Conservation (phyloP, 352 stramenopile species). For the Globisporangium viniferum region DNA sequence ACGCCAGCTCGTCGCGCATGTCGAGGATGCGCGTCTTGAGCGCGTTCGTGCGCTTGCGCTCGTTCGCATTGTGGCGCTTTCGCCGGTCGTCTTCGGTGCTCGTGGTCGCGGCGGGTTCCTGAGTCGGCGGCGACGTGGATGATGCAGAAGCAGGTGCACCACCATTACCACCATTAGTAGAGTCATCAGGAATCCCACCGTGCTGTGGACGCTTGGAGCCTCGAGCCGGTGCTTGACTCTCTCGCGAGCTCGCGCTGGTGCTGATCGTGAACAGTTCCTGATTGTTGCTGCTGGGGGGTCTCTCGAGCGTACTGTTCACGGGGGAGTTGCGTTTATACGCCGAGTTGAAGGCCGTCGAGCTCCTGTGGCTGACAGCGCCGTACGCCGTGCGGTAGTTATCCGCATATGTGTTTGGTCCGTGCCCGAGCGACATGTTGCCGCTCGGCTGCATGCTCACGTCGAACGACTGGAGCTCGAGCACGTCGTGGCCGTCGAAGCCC, state of each 20-base stretch:
- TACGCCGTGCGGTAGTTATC: background rate
- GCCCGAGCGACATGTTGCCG: background rate
- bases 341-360: background rate
- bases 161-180: background rate
- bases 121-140: background rate
- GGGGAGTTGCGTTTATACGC: background rate
- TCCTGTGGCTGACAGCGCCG: background rate
- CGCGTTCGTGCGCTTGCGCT: conserved; percentile 53
- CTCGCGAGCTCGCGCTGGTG: background rate
- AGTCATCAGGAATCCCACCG: background rate
- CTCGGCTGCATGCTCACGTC: conserved; percentile 3
- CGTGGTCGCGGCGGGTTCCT: background rate
- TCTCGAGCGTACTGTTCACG: background rate
- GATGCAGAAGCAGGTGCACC: background rate
- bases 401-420: background rate
- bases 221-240: background rate
- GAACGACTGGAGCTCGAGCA: conserved; percentile 9
- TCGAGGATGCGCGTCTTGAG: conserved; percentile 43
- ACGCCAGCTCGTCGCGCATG: conserved; percentile 47
- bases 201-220: background rate
- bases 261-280: conserved; percentile 6
- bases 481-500: background rate
- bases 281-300: background rate
- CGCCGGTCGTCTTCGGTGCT: conserved; percentile 36
- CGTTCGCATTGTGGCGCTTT: conserved; percentile 59